Base-by-base conservation (phyloP, 176 grass and related monocot genomes). In the Oryza nivara region DNA sequence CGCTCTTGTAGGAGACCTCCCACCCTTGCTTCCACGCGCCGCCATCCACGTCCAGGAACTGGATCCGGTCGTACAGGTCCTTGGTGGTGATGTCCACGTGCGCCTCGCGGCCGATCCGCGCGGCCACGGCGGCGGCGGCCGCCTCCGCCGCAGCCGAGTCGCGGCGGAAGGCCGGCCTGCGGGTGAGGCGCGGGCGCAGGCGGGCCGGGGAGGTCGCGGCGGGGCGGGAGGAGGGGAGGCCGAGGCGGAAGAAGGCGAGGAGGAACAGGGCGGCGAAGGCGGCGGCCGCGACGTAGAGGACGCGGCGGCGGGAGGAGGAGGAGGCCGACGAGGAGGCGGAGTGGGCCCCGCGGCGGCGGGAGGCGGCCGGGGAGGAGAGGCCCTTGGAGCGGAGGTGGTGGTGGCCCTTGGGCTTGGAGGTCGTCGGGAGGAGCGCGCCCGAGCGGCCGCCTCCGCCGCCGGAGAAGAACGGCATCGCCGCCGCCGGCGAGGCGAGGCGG, bases 21-120 rank as follows among this genome's bases (percentile, higher is more conserved):
- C 96, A 98, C 1, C 96, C 93, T 78, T 98, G 96, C 89, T 95
- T 98, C 96, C 96, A 95, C 12, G 96, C 86, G 49, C 96, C 96
- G 40, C 96, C 96, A 70, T 98, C 93, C 25, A 60, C 60, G 77
- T 98, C 96, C 15, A 23, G n/a, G 79, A 98, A 98, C 80, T 92
- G 64, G 91, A 98, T 95, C 91, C 89, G 81, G 69, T 98, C 96
- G 88, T 95, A 98, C 16, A 98, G 91, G 86, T 95, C 91, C 91
- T 77, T 94, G 16, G 96, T 95, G 0, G 89, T 95, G 88, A 98
- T 92, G 79, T 98, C 96, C 1, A 94, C 96, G 54, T 72, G 75
- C 19, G 93, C 90, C 72, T 87, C 78, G 16, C 82, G 85, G 11
- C 86, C 77, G 69, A 77, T 63, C 73, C 85, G 73, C 22, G 67